Conservation (phyloP, 169 alveolate genomes). For the Plasmodium inui region DNA sequence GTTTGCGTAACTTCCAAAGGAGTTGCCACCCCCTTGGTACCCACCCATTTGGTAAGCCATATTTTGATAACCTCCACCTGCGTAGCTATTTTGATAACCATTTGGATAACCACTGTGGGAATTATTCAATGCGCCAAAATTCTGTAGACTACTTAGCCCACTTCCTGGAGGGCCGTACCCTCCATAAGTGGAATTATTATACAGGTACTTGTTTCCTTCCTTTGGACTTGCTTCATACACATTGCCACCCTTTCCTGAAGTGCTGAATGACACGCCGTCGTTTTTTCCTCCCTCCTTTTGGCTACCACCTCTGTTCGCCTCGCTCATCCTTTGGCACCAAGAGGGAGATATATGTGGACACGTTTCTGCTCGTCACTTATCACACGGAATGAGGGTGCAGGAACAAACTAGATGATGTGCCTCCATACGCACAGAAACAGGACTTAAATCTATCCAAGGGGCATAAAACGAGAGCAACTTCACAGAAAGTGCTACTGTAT, state of each 20-base stretch:
- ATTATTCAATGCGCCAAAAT: slow-evolving; percentile 1
- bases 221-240: slow-evolving; percentile 18
- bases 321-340: slow-evolving; percentile 29
- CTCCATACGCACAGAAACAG: background rate
- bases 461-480: no score
- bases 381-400: background rate
- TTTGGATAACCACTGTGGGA: background rate
- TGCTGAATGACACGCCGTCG: background rate
- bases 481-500: background rate
- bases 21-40: background rate
- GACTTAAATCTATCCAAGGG: background rate
- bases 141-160: background rate
- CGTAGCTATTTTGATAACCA: background rate
- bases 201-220: slow-evolving; percentile 4
- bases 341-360: background rate
- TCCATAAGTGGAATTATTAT: slow-evolving; percentile 21
- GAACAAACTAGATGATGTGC: background rate
- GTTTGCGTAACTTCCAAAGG: slow-evolving; percentile 8
- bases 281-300: slow-evolving; percentile 17
- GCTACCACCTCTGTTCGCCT: slow-evolving; percentile 7
- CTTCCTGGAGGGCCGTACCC: background rate
- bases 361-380: background rate
- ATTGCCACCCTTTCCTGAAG: background rate
- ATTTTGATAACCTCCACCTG: background rate
- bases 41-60: slow-evolving; percentile 2